Base-by-base conservation (phyloP, 768 basidiomycete species). In the Phanerodontia chrysosporium region DNA sequence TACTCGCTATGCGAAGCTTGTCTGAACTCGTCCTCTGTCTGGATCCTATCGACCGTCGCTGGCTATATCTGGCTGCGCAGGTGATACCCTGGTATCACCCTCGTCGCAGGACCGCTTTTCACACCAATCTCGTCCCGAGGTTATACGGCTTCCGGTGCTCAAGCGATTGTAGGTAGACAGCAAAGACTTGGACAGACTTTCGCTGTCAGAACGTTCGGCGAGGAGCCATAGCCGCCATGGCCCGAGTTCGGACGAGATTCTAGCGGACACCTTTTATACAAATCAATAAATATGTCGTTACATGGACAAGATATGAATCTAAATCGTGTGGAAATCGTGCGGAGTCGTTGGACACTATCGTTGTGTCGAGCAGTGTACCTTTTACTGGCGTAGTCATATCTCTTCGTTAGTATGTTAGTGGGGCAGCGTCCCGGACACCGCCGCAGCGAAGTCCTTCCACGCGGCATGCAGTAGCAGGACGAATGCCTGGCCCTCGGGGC, bases 401-500 rank as follows among this genome's bases (percentile, higher is more conserved):
- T 4, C 18, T 18, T 9, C 18, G 18, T 7, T 18, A 7, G 9
- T 42, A 7, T 13, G 29, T 30, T 16, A 21, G 48, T 27, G 48
- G 16, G 8, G 25, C 10, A 29, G 29, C n/a, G 28, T 30, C 21
- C 29, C 29, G 18, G 13, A 51, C 9, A 32, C 8, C n/a, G 28
- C 30, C n/a, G 49, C 49, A 18, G 30, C 16, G 52, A 60, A 67
- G 45, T 66, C 67, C n/a, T 65, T 58, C 65, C 71, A 74, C 0
- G 81, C 81, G 6, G 84, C 68, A 45, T 83, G 73, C 59, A 86
- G 72, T 36, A 84, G 67, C 8, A 85, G 66, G 25, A 84, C 79
- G 65, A 87, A 86, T 1, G 82, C 78, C 68, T 86, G 82, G 1
- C 79, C 83, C 67, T 86, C 85, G 5, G 85, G 82, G 63, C 79